Evolutionary conservation across 225 moss, liverwort and hornwort species (phyloP).

Genomic region (Physcomitrium patens): DNA sequence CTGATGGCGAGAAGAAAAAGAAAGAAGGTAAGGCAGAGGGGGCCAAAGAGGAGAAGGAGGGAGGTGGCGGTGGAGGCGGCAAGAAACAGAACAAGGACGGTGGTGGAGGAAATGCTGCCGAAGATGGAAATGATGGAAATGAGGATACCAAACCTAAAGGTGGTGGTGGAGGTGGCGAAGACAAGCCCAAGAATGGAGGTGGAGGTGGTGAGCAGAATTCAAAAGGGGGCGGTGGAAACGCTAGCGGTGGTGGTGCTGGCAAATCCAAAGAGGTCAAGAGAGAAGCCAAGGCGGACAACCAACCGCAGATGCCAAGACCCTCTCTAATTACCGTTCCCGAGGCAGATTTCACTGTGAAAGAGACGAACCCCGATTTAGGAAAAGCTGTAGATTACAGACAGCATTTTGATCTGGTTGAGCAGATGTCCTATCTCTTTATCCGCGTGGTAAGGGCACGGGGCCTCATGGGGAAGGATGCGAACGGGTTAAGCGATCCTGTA

Average conservation of each 20-base stretch:
- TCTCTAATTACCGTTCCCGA: conserved; percentile 61
- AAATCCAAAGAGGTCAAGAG: conserved; percentile 32
- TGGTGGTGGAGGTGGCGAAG: not conserved
- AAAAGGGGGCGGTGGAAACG: conserved; percentile 19
- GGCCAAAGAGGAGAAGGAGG: conserved; percentile 30
- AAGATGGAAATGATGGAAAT: not conserved
- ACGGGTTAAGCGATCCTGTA: conserved; percentile 91
- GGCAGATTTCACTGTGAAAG: conserved; percentile 78
- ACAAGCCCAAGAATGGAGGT: conserved; percentile 13
- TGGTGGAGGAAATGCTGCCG: not conserved
- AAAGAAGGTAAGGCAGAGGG: conserved; percentile 34
- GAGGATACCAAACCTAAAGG: conserved; percentile 7
- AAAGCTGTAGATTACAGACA: conserved; percentile 81
- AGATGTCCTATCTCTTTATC: conserved; percentile 84
- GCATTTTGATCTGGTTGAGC: conserved; percentile 91
- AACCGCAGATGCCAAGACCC: conserved; percentile 50
- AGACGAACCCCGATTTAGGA: conserved; percentile 75
- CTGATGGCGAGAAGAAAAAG: conserved; percentile 39
- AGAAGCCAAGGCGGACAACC: conserved; percentile 48
- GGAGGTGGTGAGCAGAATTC: conserved; percentile 11
- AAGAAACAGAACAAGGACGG: conserved; percentile 40
- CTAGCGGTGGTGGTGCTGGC: conserved; percentile 11
- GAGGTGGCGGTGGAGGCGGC: conserved; percentile 27
- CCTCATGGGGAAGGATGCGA: conserved; percentile 78
- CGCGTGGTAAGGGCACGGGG: conserved; percentile 78